phyloP scores from a whole-genome alignment of 768 basidiomycete genomes.

The Podaxis carcinomalis region DNA sequence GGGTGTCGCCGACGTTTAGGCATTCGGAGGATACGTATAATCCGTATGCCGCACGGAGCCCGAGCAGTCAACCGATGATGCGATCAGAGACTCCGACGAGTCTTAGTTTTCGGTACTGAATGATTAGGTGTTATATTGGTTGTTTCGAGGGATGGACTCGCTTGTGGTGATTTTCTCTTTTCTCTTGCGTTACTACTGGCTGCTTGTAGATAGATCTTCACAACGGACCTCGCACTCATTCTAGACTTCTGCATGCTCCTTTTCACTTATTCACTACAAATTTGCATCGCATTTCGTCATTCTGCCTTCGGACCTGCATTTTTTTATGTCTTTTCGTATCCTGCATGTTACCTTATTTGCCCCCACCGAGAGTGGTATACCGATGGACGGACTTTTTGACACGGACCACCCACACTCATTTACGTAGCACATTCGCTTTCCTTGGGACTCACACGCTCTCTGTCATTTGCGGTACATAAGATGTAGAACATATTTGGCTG shows the following conservation, averaged over 20 bases:
- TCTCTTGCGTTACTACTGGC: neutral
- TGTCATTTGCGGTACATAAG: neutral
- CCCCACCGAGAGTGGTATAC: neutral
- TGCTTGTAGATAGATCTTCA: conserved; percentile 1
- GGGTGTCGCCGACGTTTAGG: conserved; percentile 14
- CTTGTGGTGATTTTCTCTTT: neutral
- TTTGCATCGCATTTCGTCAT: neutral
- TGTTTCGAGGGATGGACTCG: conserved; percentile 1
- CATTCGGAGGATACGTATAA: conserved; percentile 9
- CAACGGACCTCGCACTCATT: neutral
- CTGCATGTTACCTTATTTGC: neutral
- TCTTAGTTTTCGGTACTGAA: neutral
- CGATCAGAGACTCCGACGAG: neutral
- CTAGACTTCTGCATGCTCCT: neutral
- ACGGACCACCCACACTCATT: conserved; percentile 3
- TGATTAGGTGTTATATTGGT: neutral
- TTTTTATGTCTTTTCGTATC: neutral
- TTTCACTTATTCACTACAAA: neutral
- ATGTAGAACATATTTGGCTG: neutral
- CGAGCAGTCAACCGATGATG: neutral
- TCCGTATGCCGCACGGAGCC: neutral
- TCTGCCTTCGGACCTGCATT: neutral
- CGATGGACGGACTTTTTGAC: neutral
- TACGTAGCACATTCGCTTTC: neutral
- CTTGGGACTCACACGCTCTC: neutral